Conservation (phyloP, 345 rosid genomes). For the Fremontodendron californicum region DNA sequence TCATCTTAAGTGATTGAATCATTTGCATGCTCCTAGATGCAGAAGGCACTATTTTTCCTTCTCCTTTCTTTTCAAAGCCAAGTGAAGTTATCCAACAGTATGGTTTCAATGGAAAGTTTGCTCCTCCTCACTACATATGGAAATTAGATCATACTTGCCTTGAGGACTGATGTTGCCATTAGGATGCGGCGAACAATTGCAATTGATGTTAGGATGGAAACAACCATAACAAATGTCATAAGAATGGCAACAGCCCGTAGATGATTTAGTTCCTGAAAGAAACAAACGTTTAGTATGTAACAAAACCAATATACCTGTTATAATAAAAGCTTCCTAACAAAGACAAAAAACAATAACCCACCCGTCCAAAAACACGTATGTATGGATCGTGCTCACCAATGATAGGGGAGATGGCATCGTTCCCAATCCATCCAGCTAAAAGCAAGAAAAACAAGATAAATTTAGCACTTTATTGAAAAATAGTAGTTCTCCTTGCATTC, state of each 20-base stretch:
- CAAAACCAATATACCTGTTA: not conserved
- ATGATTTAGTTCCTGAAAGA: conserved; percentile 78
- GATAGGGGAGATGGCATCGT: conserved; percentile 85
- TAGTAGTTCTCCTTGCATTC: not conserved
- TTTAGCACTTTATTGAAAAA: conserved; percentile 10
- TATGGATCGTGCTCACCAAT: conserved; percentile 86
- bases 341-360: conserved; percentile 30
- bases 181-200: conserved; percentile 90
- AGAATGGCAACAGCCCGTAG: conserved; percentile 65
- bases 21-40: not conserved
- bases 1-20: not conserved
- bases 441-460: conserved; percentile 1
- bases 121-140: not conserved
- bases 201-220: conserved; percentile 78
- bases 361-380: conserved; percentile 71
- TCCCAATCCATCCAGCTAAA: conserved; percentile 96
- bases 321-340: not conserved
- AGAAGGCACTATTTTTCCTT: not conserved
- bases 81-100: not conserved
- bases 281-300: conserved; percentile 15
- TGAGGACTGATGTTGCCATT: conserved; percentile 95
- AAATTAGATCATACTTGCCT: conserved; percentile 45
- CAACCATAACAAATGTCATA: conserved; percentile 70
- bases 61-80: not conserved
- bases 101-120: not conserved